Evolutionary conservation across 73 alveolate species (phyloP).

Genomic region (Breviolum minutum): DNA sequence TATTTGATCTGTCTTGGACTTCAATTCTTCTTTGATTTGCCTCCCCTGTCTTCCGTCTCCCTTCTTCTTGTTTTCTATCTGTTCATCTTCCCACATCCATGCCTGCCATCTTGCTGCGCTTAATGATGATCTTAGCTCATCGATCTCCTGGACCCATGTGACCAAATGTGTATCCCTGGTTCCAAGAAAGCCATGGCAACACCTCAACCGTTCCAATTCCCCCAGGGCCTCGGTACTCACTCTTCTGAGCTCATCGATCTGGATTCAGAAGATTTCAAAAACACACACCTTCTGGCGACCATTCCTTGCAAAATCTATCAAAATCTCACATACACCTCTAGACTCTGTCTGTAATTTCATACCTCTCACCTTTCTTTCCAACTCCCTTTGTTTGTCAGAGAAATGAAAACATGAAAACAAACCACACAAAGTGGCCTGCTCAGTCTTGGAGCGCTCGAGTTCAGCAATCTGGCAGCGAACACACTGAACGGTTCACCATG

Average conservation of each 20-base stretch:
- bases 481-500: no score
- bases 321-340: not conserved
- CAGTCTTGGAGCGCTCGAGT: constrained; percentile 73
- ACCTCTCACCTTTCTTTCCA: not conserved
- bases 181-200: not conserved
- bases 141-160: constrained; percentile 17
- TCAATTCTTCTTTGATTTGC: no score
- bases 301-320: not conserved
- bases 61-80: no score
- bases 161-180: not conserved
- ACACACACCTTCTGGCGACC: no score
- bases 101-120: constrained; percentile 71
- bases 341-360: not conserved
- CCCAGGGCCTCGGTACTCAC: constrained; percentile 30
- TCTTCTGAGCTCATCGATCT: constrained; percentile 82
- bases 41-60: no score
- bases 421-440: constrained; percentile 22
- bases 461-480: constrained; percentile 74
- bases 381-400: not conserved
- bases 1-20: no score
- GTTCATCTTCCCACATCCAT: not conserved
- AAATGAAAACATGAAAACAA: not conserved
- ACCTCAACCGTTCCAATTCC: not conserved
- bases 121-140: constrained; percentile 73
- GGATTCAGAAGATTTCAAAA: not conserved